Base-by-base conservation (phyloP, 2,329 filamentous ascomycete species). In the Sclerotinia borealis region DNA sequence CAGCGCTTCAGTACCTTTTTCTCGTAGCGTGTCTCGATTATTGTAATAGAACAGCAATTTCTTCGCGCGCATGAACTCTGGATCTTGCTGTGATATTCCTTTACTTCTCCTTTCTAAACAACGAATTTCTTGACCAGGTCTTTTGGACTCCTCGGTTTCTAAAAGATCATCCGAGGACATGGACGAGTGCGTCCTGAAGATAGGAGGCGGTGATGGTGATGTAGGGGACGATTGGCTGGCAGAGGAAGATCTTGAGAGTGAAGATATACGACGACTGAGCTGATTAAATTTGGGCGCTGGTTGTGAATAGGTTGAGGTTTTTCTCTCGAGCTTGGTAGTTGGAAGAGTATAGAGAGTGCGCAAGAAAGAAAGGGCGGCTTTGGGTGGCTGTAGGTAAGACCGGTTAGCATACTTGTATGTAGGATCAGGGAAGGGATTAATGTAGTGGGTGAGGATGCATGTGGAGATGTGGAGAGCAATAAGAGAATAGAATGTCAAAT, bases 31-130 rank as follows among this genome's bases (percentile, higher is more conserved):
- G 48, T 63, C 52, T 31, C 52, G 47, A 25, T 59, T 41, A n/a
- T 59, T 37, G 17, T 59, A 59, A 29, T 63, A 63, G 9, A 10
- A 13, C 37, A 63, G 11, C 43, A 63, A 22, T 34, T 19, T 41
- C 39, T 63, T 59, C 27, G 61, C 61, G 22, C 61, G 52, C 31
- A 43, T 19, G 7, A 59, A 43, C 19, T 63, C 61, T 6, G 19
- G 19, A 29, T 51, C 61, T 9, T 22, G 36, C 61, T 63, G 29
- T 36, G 2, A n/a, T 22, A 29, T 22, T 10, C 43, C 56, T 17
- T n/a, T 27, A n/a, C 47, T 51, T 59, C 4, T 37, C 19, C 37
- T 34, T 34, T 39, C 45, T 13, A 45, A 6, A 17, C 17, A n/a
- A 25, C 29, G 39, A 11, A 31, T 27, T 13, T 58, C 54, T 58